These are phyloP conservation scores for Hypoxylon cercidicola DNA, from an alignment of 495 filamentous ascomycete species.

Conservation along the genomic window DNA sequence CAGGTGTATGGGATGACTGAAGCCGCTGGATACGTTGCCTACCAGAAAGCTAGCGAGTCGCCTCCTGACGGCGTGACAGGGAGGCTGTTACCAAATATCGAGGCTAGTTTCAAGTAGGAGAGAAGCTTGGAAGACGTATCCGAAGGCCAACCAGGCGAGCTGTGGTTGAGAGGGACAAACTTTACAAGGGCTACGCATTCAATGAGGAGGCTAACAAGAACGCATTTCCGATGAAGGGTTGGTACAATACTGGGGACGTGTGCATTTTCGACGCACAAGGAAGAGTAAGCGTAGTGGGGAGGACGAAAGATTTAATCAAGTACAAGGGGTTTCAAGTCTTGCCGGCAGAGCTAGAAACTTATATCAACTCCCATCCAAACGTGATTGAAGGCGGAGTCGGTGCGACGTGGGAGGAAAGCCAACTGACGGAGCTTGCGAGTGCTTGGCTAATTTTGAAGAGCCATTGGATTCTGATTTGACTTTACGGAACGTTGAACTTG, in stretches of 20 bases:
- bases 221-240: conserved; percentile 68
- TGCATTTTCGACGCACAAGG: conserved; percentile 67
- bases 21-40: conserved; percentile 44
- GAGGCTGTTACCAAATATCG: conserved; percentile 35
- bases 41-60: conserved; percentile 30
- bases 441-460: conserved; percentile 73
- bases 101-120: conserved; percentile 40
- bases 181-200: conserved; percentile 74
- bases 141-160: conserved; percentile 67
- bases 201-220: conserved; percentile 65
- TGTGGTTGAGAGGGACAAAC: conserved; percentile 73
- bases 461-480: too few species aligned
- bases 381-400: conserved; percentile 77
- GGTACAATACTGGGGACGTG: conserved; percentile 74
- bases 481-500: too few species aligned
- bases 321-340: conserved; percentile 78
- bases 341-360: conserved; percentile 76
- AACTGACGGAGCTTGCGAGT: conserved; percentile 73
- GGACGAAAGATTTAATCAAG: conserved; percentile 76
- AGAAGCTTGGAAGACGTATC: conserved; percentile 59
- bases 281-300: conserved; percentile 70
- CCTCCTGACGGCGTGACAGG: conserved; percentile 36
- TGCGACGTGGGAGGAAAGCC: conserved; percentile 68
- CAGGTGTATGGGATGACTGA: conserved; percentile 48
- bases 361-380: conserved; percentile 68